Percentiles rank a stretch among this genome's conserved stretches.
Evolutionary conservation across 2,329 filamentous ascomycete genomes (phyloP).

Genomic region (Fusarium sp.): DNA sequence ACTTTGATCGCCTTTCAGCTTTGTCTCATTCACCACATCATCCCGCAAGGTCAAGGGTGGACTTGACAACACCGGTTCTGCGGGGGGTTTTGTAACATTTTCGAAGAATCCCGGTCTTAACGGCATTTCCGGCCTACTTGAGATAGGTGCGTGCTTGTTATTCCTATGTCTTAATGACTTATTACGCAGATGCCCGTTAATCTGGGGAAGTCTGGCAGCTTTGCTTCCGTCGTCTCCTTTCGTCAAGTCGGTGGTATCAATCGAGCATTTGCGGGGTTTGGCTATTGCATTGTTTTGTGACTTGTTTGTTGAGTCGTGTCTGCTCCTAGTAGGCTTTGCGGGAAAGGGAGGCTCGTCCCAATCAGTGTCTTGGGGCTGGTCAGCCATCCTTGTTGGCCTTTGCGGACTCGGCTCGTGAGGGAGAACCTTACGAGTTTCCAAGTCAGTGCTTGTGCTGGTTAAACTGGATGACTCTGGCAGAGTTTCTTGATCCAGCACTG

Average conservation of each 20-base stretch:
- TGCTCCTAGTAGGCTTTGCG: slow-evolving; percentile 15
- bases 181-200: slow-evolving; percentile 51
- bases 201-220: slow-evolving; percentile 47
- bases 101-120: slow-evolving; percentile 55
- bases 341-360: slow-evolving; percentile 6
- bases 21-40: slow-evolving; percentile 21
- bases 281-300: slow-evolving; percentile 32
- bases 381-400: neutral
- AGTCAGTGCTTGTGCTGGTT: neutral
- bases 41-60: neutral
- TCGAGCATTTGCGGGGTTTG: slow-evolving; percentile 49
- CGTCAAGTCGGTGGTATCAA: slow-evolving; percentile 49
- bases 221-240: slow-evolving; percentile 48
- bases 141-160: slow-evolving; percentile 41
- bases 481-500: neutral
- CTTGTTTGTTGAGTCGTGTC: slow-evolving; percentile 24
- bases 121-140: slow-evolving; percentile 52
- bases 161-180: slow-evolving; percentile 51
- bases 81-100: slow-evolving; percentile 49
- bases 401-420: neutral
- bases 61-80: slow-evolving; percentile 14
- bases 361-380: slow-evolving; percentile 5
- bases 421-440: neutral
- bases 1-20: slow-evolving; percentile 35
- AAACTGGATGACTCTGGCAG: neutral